A percentile compares a stretch with the other conserved stretches of the same genome.
These are phyloP conservation scores for Xylaria sp. DNA, from an alignment of 2,329 filamentous ascomycete genomes.

Conservation along the genomic window DNA sequence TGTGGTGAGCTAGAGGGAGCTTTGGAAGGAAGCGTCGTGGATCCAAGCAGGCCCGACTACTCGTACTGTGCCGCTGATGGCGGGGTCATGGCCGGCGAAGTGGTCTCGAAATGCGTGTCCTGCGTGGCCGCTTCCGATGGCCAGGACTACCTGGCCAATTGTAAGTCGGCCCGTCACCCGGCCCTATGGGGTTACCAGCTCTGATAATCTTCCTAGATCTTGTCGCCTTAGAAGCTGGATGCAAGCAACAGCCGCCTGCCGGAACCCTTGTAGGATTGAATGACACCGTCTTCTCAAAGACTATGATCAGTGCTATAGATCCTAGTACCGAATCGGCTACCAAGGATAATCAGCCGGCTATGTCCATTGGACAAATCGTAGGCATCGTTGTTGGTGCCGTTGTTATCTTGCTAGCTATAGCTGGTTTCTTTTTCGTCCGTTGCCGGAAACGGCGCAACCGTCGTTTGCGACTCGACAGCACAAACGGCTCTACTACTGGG, in stretches of 20 bases:
- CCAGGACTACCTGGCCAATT: constrained; percentile 52
- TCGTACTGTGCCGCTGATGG: constrained; percentile 50
- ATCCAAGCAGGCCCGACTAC: constrained; percentile 42
- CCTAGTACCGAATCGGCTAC: constrained; percentile 28
- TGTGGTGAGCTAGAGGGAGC: constrained; percentile 50
- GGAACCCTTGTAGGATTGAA: constrained; percentile 45
- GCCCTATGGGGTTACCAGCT: not conserved
- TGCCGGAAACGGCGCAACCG: constrained; percentile 48
- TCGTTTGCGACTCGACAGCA: constrained; percentile 33
- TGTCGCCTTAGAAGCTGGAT: constrained; percentile 55
- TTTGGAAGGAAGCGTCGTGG: constrained; percentile 45
- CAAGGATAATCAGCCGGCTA: constrained; percentile 17
- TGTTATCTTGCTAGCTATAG: constrained; percentile 41
- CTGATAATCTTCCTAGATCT: constrained; percentile 44
- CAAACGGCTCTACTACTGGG: constrained; percentile 19
- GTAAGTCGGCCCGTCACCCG: constrained; percentile 39
- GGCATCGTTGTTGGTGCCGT: constrained; percentile 47
- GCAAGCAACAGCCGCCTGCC: constrained; percentile 48
- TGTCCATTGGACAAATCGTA: constrained; percentile 46
- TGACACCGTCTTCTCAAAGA: constrained; percentile 48
- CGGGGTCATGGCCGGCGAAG: constrained; percentile 38
- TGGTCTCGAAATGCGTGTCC: constrained; percentile 45
- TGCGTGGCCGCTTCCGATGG: constrained; percentile 49
- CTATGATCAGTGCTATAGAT: constrained; percentile 40
- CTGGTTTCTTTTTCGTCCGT: constrained; percentile 48